Evolutionary conservation across 305 asterid species (phyloP).

Genomic region (Withania somnifera): DNA sequence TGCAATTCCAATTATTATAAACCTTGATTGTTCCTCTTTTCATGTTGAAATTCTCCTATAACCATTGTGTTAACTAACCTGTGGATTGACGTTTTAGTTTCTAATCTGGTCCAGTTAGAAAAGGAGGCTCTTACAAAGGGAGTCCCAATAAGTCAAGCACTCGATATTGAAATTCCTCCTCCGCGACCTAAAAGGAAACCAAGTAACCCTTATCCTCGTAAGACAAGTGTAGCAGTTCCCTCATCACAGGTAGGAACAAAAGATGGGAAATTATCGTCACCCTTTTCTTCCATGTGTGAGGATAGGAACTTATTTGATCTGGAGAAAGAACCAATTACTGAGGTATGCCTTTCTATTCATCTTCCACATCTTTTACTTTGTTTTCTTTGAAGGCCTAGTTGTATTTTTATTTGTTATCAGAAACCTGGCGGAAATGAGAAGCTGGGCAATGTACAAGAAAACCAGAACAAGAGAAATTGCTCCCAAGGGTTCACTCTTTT

Average conservation of each 20-base stretch:
- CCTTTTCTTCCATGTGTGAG: conserved; percentile 37
- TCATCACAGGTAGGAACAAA: conserved; percentile 37
- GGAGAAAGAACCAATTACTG: conserved; percentile 50
- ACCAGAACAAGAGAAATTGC: conserved; percentile 30
- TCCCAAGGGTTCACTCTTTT: conserved; percentile 29
- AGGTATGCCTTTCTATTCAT: conserved; percentile 37
- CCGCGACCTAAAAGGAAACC: conserved; percentile 98
- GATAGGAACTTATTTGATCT: conserved; percentile 24
- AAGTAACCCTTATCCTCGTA: conserved; percentile 90
- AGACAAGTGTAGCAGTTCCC: conserved; percentile 37
- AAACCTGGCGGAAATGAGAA: conserved; percentile 40
- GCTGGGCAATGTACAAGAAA: conserved; percentile 25
- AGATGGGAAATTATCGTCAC: conserved; percentile 42
- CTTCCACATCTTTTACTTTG: neutral
- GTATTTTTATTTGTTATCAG: conserved; percentile 22
- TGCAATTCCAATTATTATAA: neutral
- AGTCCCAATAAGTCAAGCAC: conserved; percentile 57
- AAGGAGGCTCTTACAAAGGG: conserved; percentile 83
- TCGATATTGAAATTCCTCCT: conserved; percentile 94
- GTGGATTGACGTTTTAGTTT: neutral
- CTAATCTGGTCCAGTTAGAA: conserved; percentile 51
- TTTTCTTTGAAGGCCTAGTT: neutral
- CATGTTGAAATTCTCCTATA: neutral
- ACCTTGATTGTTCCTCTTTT: neutral
- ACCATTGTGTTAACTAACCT: neutral